Evolutionary conservation across 805 yeast species (phyloP).

Genomic region (Yarrowia deformans): DNA sequence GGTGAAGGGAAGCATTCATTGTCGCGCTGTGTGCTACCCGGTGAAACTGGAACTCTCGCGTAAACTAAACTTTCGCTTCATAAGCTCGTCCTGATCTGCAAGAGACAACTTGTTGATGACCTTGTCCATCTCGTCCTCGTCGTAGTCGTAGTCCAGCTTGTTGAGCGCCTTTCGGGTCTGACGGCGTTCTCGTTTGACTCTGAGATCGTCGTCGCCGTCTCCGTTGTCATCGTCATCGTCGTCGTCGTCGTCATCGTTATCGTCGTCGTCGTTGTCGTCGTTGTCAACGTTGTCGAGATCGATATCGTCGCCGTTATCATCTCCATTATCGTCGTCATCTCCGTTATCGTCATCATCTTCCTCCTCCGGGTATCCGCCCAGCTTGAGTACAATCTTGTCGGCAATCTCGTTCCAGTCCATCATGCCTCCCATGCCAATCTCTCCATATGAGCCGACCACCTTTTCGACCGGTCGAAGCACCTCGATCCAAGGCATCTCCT

Average conservation of each 20-base stretch:
- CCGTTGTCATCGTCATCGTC: constrained; percentile 47
- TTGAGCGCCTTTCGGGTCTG: constrained; percentile 36
- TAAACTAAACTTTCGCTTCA: constrained; percentile 31
- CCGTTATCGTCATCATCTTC: constrained; percentile 60
- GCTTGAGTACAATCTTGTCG: constrained; percentile 76
- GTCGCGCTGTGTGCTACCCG: constrained; percentile 6
- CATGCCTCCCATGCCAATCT: constrained; percentile 99
- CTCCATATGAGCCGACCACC: constrained; percentile 91
- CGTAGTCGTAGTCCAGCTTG: constrained; percentile 40
- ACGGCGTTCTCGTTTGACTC: constrained; percentile 32
- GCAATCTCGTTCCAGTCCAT: constrained; percentile 96
- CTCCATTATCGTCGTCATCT: constrained; percentile 56
- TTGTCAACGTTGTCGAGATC: constrained; percentile 50
- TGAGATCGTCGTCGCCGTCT: constrained; percentile 45
- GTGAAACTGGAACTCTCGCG: constrained; percentile 36
- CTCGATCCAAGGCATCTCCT: constrained; percentile 95
- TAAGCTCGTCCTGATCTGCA: constrained; percentile 38
- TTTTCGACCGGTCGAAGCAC: constrained; percentile 94
- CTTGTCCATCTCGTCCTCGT: constrained; percentile 39
- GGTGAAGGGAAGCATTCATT: too few relatives aligned
- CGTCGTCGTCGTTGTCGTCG: constrained; percentile 48
- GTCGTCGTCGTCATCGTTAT: constrained; percentile 46
- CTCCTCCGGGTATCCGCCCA: constrained; percentile 67
- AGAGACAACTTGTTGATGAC: constrained; percentile 37
- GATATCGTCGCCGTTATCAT: constrained; percentile 52